A percentile compares a stretch with the other conserved stretches of the same genome.
Evolutionary conservation across 192 early-diverging fungal species (phyloP).

Genomic region (Oehlia diaphana): DNA sequence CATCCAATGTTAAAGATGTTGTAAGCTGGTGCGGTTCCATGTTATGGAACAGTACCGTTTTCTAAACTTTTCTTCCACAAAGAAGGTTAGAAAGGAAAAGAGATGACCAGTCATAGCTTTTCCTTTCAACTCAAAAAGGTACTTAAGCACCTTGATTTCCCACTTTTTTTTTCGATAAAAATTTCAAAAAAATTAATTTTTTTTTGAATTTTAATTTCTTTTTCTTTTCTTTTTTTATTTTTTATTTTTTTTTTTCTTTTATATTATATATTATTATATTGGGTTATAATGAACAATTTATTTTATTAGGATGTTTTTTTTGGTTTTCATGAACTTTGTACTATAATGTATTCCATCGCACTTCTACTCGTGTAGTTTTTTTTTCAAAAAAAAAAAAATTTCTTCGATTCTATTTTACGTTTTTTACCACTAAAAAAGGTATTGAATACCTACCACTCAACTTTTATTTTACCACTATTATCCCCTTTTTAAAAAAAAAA

Average conservation of each 20-base stretch:
- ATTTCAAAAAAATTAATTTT: not conserved
- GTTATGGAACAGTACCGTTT: constrained; percentile 27
- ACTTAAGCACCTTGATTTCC: not conserved
- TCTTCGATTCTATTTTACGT: not conserved
- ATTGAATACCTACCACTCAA: not conserved
- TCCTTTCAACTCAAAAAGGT: not conserved
- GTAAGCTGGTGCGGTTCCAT: constrained; percentile 27
- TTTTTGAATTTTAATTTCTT: not conserved
- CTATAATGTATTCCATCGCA: not conserved
- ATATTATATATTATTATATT: not conserved
- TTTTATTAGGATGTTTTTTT: not conserved
- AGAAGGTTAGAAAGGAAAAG: not conserved
- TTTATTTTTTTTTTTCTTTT: not conserved
- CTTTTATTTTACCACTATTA: not conserved
- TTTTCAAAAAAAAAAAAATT: not conserved
- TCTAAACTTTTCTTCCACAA: constrained; percentile 15
- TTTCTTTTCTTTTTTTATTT: not conserved
- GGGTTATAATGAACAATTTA: not conserved
- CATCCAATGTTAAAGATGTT: constrained; percentile 26
- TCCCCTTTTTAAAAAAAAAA: not conserved
- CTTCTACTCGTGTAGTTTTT: not conserved
- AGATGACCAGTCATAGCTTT: not conserved
- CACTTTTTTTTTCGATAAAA: not conserved
- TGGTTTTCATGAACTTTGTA: not conserved
- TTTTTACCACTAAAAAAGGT: not conserved